Percentiles rank a stretch among this genome's conserved stretches.
phyloP scores from a whole-genome alignment of 345 rosid genomes.

The Abelmoschus esculentus region DNA sequence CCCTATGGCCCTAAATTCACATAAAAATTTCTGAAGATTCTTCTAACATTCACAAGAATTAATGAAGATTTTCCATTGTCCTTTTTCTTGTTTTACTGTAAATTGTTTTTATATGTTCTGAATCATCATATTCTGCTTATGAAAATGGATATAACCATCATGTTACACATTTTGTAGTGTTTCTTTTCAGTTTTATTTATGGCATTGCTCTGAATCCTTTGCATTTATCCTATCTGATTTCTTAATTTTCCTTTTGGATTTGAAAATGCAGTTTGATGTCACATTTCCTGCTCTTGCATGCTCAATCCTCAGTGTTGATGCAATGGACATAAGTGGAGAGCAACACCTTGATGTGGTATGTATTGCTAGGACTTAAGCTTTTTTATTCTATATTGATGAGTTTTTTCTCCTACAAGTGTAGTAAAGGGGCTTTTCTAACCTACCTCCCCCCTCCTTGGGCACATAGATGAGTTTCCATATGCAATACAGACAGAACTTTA shows the following conservation, averaged over 20 bases:
- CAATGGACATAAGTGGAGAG: slow-evolving; percentile 99
- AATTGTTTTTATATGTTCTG: not conserved
- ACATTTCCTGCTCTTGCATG: slow-evolving; percentile 92
- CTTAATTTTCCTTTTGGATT: not conserved
- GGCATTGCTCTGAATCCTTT: not conserved
- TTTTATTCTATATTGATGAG: not conserved
- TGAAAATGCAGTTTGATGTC: slow-evolving; percentile 73
- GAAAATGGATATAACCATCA: not conserved
- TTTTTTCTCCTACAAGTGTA: not conserved
- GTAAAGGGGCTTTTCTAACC: not conserved
- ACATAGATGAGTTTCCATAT: not conserved
- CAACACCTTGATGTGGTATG: slow-evolving; percentile 95
- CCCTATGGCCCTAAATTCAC: not conserved
- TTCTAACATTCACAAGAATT: not conserved
- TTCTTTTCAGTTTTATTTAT: not conserved
- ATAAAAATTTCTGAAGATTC: slow-evolving; percentile 11
- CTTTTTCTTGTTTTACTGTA: not conserved
- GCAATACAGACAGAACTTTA: not conserved
- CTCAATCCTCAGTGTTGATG: slow-evolving; percentile 90
- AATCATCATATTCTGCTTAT: not conserved
- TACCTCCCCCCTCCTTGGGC: not conserved
- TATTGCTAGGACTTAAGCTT: slow-evolving; percentile 8
- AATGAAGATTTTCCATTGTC: not conserved
- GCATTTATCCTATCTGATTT: slow-evolving; percentile 5
- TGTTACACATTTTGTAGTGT: not conserved